A percentile compares a stretch with the other conserved stretches of the same genome.
Evolutionary conservation across 1,139 yeast genomes (phyloP).

Genomic region (Debaryomyces singareniensis): DNA sequence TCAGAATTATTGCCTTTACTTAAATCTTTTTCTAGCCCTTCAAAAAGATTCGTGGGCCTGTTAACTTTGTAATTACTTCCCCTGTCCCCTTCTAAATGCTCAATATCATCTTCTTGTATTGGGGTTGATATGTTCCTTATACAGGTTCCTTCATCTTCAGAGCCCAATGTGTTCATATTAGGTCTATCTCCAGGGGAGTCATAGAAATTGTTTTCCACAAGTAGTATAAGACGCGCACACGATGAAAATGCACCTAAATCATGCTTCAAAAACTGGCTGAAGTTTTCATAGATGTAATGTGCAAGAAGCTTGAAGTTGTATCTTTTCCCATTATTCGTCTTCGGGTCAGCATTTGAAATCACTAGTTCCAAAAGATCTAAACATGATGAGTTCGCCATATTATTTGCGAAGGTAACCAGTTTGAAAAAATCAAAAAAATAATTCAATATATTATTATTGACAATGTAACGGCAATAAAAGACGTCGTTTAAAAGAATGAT

Average conservation of each 20-base stretch:
- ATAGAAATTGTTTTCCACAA: slow-evolving; percentile 20
- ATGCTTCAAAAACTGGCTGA: slow-evolving; percentile 27
- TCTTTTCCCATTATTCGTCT: slow-evolving; percentile 17
- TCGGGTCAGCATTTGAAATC: slow-evolving; percentile 23
- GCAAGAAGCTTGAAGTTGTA: slow-evolving; percentile 43
- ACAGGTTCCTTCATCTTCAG: slow-evolving; percentile 18
- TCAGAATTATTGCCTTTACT: too few relatives aligned
- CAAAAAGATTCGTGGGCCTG: slow-evolving; percentile 1
- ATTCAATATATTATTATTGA: slow-evolving; percentile 48
- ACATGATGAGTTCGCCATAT: slow-evolving; percentile 70
- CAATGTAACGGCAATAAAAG: slow-evolving; percentile 49
- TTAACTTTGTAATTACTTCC: neutral
- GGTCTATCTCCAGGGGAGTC: slow-evolving; percentile 6
- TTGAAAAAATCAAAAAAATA: slow-evolving; percentile 46
- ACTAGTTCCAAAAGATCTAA: slow-evolving; percentile 62
- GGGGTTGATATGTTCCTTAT: slow-evolving; percentile 24
- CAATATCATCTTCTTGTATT: slow-evolving; percentile 13
- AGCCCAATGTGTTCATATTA: slow-evolving; percentile 8
- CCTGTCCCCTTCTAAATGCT: neutral
- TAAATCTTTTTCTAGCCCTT: slow-evolving; percentile 4
- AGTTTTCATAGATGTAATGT: slow-evolving; percentile 41
- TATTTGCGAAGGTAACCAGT: slow-evolving; percentile 47
- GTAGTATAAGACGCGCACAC: slow-evolving; percentile 25
- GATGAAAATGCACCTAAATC: slow-evolving; percentile 23
- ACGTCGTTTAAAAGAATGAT: slow-evolving; percentile 58